Conservation (phyloP, 305 asterid species). For the Fraxinus angustifolia region DNA sequence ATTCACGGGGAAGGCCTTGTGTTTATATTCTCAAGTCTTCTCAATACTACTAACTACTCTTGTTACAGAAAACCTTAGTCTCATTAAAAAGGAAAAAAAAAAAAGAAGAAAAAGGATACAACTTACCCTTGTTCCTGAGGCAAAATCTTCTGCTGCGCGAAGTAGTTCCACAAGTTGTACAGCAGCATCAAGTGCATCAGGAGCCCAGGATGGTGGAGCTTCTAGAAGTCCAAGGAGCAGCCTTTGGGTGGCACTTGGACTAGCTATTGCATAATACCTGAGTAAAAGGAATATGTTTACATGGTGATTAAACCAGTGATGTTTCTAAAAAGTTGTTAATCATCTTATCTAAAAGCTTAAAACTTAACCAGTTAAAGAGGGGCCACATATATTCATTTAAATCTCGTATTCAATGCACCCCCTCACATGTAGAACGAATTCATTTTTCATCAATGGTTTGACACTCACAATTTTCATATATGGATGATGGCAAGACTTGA, state of each 20-base stretch:
- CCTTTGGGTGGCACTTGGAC: constrained; percentile 99
- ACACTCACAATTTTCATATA: neutral
- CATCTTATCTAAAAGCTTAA: neutral
- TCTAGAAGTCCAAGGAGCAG: constrained; percentile 96
- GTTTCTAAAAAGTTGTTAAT: constrained; percentile 10
- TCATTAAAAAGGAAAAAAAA: neutral
- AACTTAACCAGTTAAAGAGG: neutral
- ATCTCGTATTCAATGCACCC: neutral
- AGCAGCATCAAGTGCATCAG: constrained; percentile 99
- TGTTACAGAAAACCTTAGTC: neutral
- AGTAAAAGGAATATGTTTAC: constrained; percentile 33
- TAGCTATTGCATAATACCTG: constrained; percentile 95
- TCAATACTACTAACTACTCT: neutral
- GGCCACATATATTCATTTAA: neutral
- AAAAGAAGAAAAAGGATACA: constrained; percentile 2
- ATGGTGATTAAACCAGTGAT: constrained; percentile 13
- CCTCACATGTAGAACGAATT: neutral
- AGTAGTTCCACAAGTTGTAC: constrained; percentile 98
- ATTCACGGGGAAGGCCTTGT: neutral
- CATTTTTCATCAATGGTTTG: neutral
- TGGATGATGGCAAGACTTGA: neutral
- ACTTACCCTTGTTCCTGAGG: constrained; percentile 87
- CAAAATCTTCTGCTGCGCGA: constrained; percentile 98
- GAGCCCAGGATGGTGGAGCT: constrained; percentile 99
- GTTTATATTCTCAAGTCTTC: neutral